Conservation (phyloP, 2,329 filamentous ascomycete genomes). For the Phialophora chinensis region DNA sequence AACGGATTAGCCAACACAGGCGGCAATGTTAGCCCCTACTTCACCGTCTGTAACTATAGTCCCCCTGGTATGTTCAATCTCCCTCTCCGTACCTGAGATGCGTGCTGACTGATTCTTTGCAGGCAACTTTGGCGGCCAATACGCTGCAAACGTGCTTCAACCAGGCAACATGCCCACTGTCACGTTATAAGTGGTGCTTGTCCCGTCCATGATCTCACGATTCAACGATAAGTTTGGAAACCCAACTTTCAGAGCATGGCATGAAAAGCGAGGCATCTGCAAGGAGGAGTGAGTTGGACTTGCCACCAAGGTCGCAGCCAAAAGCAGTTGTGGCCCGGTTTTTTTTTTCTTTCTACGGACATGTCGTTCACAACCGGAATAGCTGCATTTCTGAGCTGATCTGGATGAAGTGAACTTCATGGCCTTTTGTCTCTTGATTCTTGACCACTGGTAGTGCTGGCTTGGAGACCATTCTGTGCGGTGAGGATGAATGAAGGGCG, state of each 20-base stretch:
- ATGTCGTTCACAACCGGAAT: constrained; percentile 21
- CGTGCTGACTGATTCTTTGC: constrained; percentile 40
- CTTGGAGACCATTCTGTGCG: constrained; percentile 25
- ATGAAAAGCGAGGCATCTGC: neutral
- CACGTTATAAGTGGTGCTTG: constrained; percentile 25
- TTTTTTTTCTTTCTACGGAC: constrained; percentile 31
- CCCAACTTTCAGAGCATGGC: constrained; percentile 4
- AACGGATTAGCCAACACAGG: constrained; percentile 50
- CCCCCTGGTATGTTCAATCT: constrained; percentile 65
- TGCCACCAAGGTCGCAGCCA: constrained; percentile 20
- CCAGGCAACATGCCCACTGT: constrained; percentile 50
- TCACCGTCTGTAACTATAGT: constrained; percentile 88
- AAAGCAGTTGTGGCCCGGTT: constrained; percentile 17
- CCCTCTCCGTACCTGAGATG: neutral
- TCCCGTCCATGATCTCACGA: constrained; percentile 28
- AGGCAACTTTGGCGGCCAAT: constrained; percentile 64
- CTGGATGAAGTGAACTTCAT: constrained; percentile 19
- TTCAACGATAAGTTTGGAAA: constrained; percentile 21
- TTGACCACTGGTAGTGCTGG: constrained; percentile 13
- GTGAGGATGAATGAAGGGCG: constrained; percentile 3
- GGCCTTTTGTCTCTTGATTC: constrained; percentile 22
- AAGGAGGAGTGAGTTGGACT: neutral
- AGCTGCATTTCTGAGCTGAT: neutral
- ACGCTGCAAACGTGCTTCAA: constrained; percentile 57
- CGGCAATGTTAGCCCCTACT: constrained; percentile 60